A percentile compares a stretch with the other conserved stretches of the same genome.
These are phyloP conservation scores for Datisca glomerata DNA, from an alignment of 306 rosid species.

Conservation along the genomic window DNA sequence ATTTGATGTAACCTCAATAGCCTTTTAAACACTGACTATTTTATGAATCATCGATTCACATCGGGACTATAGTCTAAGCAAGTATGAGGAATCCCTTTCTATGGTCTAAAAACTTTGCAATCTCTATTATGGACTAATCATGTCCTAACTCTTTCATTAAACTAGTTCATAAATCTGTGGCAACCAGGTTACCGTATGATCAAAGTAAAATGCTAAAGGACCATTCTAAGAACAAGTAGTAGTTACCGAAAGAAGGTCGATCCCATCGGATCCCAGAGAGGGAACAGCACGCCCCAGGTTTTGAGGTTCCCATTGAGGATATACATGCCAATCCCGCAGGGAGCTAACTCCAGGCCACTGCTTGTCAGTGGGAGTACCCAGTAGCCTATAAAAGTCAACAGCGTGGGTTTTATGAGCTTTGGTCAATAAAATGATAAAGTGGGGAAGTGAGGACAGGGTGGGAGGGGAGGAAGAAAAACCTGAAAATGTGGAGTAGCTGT, in stretches of 20 bases:
- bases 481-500: constrained; percentile 84
- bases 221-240: neutral
- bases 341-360: constrained; percentile 84
- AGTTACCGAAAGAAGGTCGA: constrained; percentile 71
- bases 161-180: too few species aligned
- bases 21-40: too few species aligned
- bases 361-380: constrained; percentile 83
- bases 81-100: too few species aligned
- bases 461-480: constrained; percentile 13
- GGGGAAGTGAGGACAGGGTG: neutral
- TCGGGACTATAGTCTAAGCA: too few species aligned
- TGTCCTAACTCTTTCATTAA: too few species aligned
- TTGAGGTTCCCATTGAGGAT: constrained; percentile 83
- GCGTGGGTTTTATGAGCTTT: neutral
- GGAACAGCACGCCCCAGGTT: constrained; percentile 69
- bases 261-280: constrained; percentile 55
- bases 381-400: constrained; percentile 28
- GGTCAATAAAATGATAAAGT: neutral
- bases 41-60: too few species aligned
- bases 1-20: too few species aligned
- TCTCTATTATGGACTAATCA: too few species aligned
- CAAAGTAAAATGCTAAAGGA: neutral
- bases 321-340: constrained; percentile 86
- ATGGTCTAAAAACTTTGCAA: too few species aligned
- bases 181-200: neutral